Evolutionary conservation across 192 early-diverging fungal species (phyloP).

Genomic region (Coemansia sp.): DNA sequence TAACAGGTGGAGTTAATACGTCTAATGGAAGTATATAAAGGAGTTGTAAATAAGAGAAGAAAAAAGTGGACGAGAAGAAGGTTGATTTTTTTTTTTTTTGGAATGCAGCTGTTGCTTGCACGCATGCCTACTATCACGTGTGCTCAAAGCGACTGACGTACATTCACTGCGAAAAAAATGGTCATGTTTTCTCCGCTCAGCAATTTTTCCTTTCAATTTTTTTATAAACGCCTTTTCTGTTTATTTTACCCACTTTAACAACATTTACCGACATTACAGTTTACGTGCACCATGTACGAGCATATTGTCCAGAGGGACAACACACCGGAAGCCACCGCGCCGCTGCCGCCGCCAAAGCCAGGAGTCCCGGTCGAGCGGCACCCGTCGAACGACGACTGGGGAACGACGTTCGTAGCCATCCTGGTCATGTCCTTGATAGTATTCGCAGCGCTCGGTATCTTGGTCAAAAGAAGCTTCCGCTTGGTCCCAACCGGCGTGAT

Average conservation of each 20-base stretch:
- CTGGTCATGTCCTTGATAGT: constrained; percentile 40
- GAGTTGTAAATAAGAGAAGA: background rate
- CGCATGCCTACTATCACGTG: no score
- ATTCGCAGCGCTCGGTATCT: constrained; percentile 32
- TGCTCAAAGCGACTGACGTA: no score
- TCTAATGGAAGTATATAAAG: background rate
- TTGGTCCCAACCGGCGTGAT: constrained; percentile 53
- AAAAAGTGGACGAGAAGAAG: background rate
- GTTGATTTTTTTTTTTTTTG: no score
- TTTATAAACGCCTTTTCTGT: background rate
- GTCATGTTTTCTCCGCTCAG: background rate
- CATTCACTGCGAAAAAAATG: background rate
- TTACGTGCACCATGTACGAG: background rate
- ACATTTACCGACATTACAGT: background rate
- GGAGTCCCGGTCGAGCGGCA: constrained; percentile 38
- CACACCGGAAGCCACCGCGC: constrained; percentile 1
- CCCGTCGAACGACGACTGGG: constrained; percentile 54
- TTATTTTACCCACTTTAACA: background rate
- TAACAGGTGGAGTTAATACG: background rate
- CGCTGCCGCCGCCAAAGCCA: constrained; percentile 17
- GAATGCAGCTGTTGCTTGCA: no score
- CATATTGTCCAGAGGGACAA: background rate
- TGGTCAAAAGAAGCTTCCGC: constrained; percentile 44
- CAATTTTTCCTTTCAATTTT: background rate
- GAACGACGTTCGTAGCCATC: constrained; percentile 41